Evolutionary conservation across 768 basidiomycete genomes (phyloP).

Genomic region (Mycena rosella): DNA sequence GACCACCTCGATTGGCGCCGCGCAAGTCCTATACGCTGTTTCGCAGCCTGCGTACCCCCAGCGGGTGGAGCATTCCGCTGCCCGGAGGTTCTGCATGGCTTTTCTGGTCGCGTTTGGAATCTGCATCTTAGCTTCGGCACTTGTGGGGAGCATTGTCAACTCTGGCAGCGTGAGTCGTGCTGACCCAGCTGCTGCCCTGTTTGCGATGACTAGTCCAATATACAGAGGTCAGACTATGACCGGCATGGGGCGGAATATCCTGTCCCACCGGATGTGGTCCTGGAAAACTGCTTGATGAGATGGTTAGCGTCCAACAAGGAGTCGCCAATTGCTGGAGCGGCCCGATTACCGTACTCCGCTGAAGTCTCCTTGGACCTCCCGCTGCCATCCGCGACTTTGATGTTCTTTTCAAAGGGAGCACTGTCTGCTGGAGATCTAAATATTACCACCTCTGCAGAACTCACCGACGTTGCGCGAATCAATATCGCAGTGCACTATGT

Average conservation of each 20-base stretch:
- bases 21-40: constrained; percentile 9
- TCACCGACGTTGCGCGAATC: constrained; percentile 42
- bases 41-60: constrained; percentile 22
- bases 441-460: constrained; percentile 41
- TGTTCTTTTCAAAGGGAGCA: constrained; percentile 47
- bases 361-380: constrained; percentile 36
- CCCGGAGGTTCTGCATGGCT: constrained; percentile 22
- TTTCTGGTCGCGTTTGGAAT: constrained; percentile 32
- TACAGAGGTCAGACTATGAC: constrained; percentile 3
- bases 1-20: constrained; percentile 5
- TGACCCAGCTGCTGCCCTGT: background rate
- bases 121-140: constrained; percentile 22
- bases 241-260: constrained; percentile 20
- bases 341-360: constrained; percentile 31
- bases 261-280: constrained; percentile 7
- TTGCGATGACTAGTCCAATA: background rate
- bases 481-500: constrained; percentile 43
- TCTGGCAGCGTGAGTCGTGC: constrained; percentile 16
- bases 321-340: constrained; percentile 20
- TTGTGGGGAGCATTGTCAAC: constrained; percentile 17
- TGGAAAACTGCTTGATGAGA: constrained; percentile 3
- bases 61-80: constrained; percentile 26
- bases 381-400: constrained; percentile 43
- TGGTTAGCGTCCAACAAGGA: constrained; percentile 18
- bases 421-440: constrained; percentile 43